These are phyloP conservation scores for Globisporangium yorkense DNA, from an alignment of 352 stramenopile genomes.

Conservation along the genomic window DNA sequence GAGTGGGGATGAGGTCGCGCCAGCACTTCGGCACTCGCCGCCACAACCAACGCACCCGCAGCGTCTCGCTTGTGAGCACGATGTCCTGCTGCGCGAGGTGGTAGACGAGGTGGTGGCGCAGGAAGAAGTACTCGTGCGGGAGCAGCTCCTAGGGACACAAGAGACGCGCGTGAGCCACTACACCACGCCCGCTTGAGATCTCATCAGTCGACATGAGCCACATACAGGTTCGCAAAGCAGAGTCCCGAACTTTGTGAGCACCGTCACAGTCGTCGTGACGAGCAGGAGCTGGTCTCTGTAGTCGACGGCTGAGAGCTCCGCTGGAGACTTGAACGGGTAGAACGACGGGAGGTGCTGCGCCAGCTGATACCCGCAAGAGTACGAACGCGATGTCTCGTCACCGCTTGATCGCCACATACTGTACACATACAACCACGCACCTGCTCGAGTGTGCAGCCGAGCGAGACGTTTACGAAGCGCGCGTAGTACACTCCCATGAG, in stretches of 20 bases:
- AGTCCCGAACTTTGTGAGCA: conserved; percentile 78
- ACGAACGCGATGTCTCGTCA: not conserved
- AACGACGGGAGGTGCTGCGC: conserved; percentile 67
- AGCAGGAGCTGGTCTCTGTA: conserved; percentile 83
- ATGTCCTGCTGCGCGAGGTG: conserved; percentile 75
- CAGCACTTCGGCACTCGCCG: too few species aligned
- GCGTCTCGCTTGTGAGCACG: conserved; percentile 57
- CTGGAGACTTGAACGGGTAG: conserved; percentile 80
- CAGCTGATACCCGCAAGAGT: conserved; percentile 21
- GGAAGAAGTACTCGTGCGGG: conserved; percentile 88
- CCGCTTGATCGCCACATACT: not conserved
- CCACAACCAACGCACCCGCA: conserved; percentile 33
- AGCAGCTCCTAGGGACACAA: conserved; percentile 58
- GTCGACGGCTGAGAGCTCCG: conserved; percentile 48
- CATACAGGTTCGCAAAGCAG: conserved; percentile 62
- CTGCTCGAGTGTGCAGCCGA: conserved; percentile 64
- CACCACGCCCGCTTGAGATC: too few species aligned
- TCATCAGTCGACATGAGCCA: not conserved
- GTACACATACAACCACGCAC: conserved; percentile 11
- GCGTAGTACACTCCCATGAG: conserved; percentile 69
- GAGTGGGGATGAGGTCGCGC: too few species aligned
- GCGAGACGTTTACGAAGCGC: conserved; percentile 41
- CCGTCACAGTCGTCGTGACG: conserved; percentile 82
- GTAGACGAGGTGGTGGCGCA: conserved; percentile 77
- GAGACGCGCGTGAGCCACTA: not conserved